Conservation (phyloP, 176 grass and related monocot species). For the Microstegium vimineum region DNA sequence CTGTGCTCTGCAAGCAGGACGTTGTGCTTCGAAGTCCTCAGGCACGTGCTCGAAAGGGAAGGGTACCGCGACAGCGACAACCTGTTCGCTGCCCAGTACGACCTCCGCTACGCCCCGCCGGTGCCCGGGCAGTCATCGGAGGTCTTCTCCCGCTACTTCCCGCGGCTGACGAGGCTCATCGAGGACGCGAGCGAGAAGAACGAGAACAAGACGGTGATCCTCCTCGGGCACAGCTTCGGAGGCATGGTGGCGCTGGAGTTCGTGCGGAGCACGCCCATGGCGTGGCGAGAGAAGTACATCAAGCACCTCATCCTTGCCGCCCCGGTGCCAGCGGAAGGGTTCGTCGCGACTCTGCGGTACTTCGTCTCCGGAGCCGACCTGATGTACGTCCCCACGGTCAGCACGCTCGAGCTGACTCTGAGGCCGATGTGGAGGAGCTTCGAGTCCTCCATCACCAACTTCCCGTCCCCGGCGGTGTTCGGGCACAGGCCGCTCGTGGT, state of each 20-base stretch:
- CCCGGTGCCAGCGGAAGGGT: background rate
- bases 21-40: background rate
- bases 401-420: background rate
- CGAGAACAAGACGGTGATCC: background rate
- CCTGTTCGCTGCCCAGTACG: background rate
- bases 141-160: conserved; percentile 5
- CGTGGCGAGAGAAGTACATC: background rate
- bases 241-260: background rate
- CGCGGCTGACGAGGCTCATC: background rate
- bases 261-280: background rate
- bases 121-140: background rate
- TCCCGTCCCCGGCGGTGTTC: background rate
- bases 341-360: background rate
- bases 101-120: background rate
- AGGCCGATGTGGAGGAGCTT: background rate
- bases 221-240: background rate
- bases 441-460: background rate
- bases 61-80: background rate
- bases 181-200: background rate
- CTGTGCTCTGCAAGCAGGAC: background rate
- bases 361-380: background rate
- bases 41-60: background rate
- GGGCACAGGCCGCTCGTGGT: background rate
- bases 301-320: conserved; percentile 4
- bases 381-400: background rate